Conservation (phyloP, 495 filamentous ascomycete genomes). For the Penicillium salamii region DNA sequence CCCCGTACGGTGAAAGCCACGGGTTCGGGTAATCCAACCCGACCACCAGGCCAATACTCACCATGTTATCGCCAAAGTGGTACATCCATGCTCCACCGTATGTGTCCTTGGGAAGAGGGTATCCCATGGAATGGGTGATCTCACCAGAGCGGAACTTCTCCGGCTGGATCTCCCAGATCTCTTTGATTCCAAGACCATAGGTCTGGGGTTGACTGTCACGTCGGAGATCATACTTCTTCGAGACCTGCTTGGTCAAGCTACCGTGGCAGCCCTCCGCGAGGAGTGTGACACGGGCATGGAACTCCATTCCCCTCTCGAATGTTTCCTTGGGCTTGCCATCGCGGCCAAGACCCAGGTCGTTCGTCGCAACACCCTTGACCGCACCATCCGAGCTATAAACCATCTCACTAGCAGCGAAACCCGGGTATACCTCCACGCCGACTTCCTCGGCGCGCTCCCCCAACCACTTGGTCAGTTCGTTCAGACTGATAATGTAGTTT, state of each 20-base stretch:
- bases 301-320: slow-evolving; percentile 99
- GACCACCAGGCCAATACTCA: slow-evolving; percentile 89
- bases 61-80: slow-evolving; percentile 96
- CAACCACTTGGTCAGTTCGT: slow-evolving; percentile 92
- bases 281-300: slow-evolving; percentile 90
- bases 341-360: slow-evolving; percentile 82
- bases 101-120: slow-evolving; percentile 81
- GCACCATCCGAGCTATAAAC: slow-evolving; percentile 83
- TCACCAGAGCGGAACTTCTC: slow-evolving; percentile 89
- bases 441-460: slow-evolving; percentile 92
- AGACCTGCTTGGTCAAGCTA: slow-evolving; percentile 91
- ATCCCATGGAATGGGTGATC: slow-evolving; percentile 89
- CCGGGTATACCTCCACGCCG: slow-evolving; percentile 97
- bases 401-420: slow-evolving; percentile 91
- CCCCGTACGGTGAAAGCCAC: slow-evolving; percentile 90
- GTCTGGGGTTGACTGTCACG: slow-evolving; percentile 89
- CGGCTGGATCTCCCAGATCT: slow-evolving; percentile 94
- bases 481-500: slow-evolving; percentile 95
- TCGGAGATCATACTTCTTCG: slow-evolving; percentile 90
- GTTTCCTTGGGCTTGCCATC: slow-evolving; percentile 80
- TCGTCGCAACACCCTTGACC: slow-evolving; percentile 93
- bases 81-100: slow-evolving; percentile 99
- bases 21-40: slow-evolving; percentile 96
- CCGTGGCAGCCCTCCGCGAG: slow-evolving; percentile 96
- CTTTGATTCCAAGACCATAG: slow-evolving; percentile 91